Conservation (phyloP, 192 early-diverging fungal genomes). For the Coemansia sp. region DNA sequence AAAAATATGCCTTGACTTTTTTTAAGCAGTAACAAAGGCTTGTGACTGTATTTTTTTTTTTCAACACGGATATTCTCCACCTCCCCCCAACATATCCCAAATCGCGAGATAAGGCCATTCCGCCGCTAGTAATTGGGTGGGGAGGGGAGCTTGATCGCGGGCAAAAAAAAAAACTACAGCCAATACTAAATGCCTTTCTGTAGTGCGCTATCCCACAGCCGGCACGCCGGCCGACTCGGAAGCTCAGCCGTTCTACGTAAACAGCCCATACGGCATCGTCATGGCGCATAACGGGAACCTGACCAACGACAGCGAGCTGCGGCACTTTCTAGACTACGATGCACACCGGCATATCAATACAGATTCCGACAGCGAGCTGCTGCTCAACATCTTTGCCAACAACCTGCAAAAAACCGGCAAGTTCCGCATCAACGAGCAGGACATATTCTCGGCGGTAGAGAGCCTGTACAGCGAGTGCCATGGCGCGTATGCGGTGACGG, state of each 20-base stretch:
- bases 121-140: too few relatives aligned
- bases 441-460: constrained; percentile 91
- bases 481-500: constrained; percentile 93
- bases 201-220: constrained; percentile 98
- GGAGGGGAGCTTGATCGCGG: too few relatives aligned
- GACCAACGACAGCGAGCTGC: constrained; percentile 88
- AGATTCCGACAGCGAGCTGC: constrained; percentile 97
- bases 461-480: constrained; percentile 77
- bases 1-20: not conserved
- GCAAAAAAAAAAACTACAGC: too few relatives aligned
- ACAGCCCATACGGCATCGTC: constrained; percentile 96
- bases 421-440: constrained; percentile 95
- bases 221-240: constrained; percentile 94
- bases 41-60: too few relatives aligned
- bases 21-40: not conserved
- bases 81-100: not conserved
- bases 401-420: constrained; percentile 97
- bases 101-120: too few relatives aligned
- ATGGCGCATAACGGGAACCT: constrained; percentile 98
- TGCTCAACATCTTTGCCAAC: constrained; percentile 97
- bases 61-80: not conserved
- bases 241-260: constrained; percentile 99
- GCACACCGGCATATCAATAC: constrained; percentile 99
- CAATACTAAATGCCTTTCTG: not conserved
- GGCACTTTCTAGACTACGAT: constrained; percentile 84